phyloP scores from a whole-genome alignment of 805 yeast genomes.

The Metschnikowia peoriensis region DNA sequence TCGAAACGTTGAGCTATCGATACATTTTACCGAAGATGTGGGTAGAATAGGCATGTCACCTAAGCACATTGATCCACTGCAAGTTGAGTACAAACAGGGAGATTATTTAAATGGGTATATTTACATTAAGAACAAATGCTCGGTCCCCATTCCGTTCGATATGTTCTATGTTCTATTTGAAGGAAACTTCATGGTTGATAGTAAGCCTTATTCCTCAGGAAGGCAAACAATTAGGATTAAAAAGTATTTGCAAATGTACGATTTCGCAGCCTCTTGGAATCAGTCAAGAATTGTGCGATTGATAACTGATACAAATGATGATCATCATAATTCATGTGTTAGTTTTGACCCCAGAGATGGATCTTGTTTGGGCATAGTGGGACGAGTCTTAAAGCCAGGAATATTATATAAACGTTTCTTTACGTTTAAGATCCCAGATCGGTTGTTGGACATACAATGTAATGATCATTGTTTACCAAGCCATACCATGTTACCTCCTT shows the following conservation, averaged over 20 bases:
- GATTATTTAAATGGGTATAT: slow-evolving; percentile 61
- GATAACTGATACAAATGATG: slow-evolving; percentile 21
- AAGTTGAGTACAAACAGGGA: slow-evolving; percentile 61
- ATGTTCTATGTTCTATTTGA: slow-evolving; percentile 60
- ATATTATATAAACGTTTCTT: slow-evolving; percentile 37
- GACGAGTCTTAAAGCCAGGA: slow-evolving; percentile 22
- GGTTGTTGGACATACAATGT: slow-evolving; percentile 38
- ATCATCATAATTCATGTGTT: slow-evolving; percentile 17
- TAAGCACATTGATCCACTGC: slow-evolving; percentile 27
- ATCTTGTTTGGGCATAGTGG: slow-evolving; percentile 20
- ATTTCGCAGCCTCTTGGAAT: slow-evolving; percentile 50
- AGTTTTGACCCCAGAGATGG: slow-evolving; percentile 28
- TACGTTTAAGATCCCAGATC: slow-evolving; percentile 39
- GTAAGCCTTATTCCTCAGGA: slow-evolving; percentile 8
- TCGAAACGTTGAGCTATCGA: slow-evolving; percentile 26
- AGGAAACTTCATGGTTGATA: slow-evolving; percentile 39
- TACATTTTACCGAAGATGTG: slow-evolving; percentile 35
- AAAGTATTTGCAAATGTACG: slow-evolving; percentile 40
- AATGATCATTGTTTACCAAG: slow-evolving; percentile 27
- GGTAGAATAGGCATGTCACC: slow-evolving; percentile 28
- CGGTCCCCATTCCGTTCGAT: slow-evolving; percentile 51
- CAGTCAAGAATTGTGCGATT: slow-evolving; percentile 33
- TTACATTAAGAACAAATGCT: slow-evolving; percentile 38
- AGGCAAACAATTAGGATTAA: slow-evolving; percentile 24
- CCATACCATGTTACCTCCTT: slow-evolving; percentile 38